A percentile compares a stretch with the other conserved stretches of the same genome.
Conservation (phyloP, 2,329 filamentous ascomycete genomes). For the Ascochyta clinopodiicola region DNA sequence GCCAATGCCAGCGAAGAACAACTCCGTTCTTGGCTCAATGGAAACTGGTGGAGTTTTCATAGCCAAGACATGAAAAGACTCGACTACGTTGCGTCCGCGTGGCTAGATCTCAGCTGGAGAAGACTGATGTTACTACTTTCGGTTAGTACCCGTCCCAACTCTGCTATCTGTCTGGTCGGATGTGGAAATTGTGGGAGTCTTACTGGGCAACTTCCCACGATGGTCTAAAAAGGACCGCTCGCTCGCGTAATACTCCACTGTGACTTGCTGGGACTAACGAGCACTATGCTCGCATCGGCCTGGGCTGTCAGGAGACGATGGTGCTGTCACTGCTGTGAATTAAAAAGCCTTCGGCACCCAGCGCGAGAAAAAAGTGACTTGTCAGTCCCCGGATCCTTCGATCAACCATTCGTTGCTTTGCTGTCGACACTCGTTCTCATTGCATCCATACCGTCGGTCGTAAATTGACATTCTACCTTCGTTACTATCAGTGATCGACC, state of each 20-base stretch:
- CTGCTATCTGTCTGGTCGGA: background rate
- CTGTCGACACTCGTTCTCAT: background rate
- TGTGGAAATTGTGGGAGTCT: constrained; percentile 14
- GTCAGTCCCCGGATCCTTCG: background rate
- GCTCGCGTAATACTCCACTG: constrained; percentile 1
- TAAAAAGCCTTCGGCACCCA: constrained; percentile 8
- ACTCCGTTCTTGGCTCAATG: background rate
- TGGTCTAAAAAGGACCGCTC: constrained; percentile 1
- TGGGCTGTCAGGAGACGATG: constrained; percentile 5
- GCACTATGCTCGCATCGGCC: background rate
- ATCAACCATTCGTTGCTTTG: background rate
- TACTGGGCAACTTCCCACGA: constrained; percentile 6
- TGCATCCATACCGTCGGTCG: background rate
- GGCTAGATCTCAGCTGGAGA: constrained; percentile 17
- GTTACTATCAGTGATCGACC: background rate
- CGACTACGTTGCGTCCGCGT: constrained; percentile 6
- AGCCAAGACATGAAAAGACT: constrained; percentile 8
- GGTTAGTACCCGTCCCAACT: constrained; percentile 8
- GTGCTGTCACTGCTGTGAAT: constrained; percentile 1
- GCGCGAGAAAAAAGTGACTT: background rate
- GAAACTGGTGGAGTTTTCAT: constrained; percentile 1
- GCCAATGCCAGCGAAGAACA: constrained; percentile 7
- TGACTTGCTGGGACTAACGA: constrained; percentile 7
- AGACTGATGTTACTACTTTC: constrained; percentile 4
- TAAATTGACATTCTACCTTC: background rate